Base-by-base conservation (phyloP, 768 basidiomycete genomes). In the Russula ochroleuca region DNA sequence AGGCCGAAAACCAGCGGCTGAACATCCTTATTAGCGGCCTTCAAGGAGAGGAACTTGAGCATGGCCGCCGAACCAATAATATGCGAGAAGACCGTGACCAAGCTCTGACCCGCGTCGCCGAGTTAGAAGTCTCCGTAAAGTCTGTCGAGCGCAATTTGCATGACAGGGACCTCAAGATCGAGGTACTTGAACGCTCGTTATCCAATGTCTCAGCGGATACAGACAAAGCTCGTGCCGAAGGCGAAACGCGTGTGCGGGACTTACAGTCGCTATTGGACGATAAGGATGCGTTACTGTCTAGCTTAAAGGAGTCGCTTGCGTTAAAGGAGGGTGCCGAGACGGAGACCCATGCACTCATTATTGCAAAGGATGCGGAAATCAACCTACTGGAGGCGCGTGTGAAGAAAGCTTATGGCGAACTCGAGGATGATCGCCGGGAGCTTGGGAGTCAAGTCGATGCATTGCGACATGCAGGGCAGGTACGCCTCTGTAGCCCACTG, bases 391-490 rank as follows among this genome's bases (percentile, higher is more conserved):
- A 84, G 59, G 73, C 72, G 23, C 77, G 80, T 19, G 73, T 82
- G 10, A 77, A 77, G 69, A 78, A 76, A 65, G 75, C 78, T 17
- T 76, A 77, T n/a, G 43, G 64, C 9, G 83, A 84, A 45, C 73
- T 81, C 3, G 81, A 80, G 35, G 72, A 81, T 11, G 91, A 92
- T 68, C 80, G 85, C 49, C 77, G 73, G 50, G 92, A 94, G 69
- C 76, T 96, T 40, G 80, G 80, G 14, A 73, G 71, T 0, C 88
- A 94, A 69, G 84, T 97, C 1, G 89, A 96, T 60, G 90, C 94
- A 70, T 80, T 98, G 47, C 82, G 92, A 37, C 80, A 83, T 66
- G 96, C 95, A 28, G 95, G 95, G 40, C 92, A 95, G 79, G 92
- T 92, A 70, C 69, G 79, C 64, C 10, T 41, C 38, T 11, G 25